phyloP scores from a whole-genome alignment of 495 filamentous ascomycete genomes.

The Glutinoglossum americanum region DNA sequence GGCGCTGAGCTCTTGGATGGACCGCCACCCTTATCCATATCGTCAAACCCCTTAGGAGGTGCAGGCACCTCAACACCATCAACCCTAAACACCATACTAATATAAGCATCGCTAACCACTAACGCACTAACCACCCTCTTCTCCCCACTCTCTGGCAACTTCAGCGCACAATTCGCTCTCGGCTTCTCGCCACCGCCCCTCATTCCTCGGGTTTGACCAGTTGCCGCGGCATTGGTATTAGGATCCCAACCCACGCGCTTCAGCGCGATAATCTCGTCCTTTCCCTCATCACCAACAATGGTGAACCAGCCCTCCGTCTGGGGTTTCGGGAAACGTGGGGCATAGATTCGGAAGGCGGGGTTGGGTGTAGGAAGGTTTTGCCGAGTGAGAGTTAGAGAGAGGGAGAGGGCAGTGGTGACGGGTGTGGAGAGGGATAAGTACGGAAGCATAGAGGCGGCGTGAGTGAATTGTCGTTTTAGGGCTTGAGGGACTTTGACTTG shows the following conservation, averaged over 20 bases:
- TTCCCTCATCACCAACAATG: constrained; percentile 38
- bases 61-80: constrained; percentile 32
- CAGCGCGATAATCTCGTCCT: constrained; percentile 61
- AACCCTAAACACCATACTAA: constrained; percentile 51
- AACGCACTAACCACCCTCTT: constrained; percentile 41
- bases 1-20: no score
- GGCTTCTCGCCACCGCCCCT: no score
- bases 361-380: constrained; percentile 32
- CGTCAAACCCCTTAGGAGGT: constrained; percentile 6
- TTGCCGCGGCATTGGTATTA: no score
- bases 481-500: constrained; percentile 12
- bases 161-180: constrained; percentile 28
- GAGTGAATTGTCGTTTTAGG: constrained; percentile 25
- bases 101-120: constrained; percentile 70
- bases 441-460: constrained; percentile 40
- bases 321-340: constrained; percentile 78
- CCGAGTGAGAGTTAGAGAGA: constrained; percentile 43
- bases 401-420: constrained; percentile 25
- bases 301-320: constrained; percentile 92
- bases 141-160: constrained; percentile 28
- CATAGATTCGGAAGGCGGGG: constrained; percentile 46
- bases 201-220: no score
- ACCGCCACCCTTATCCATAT: no score
- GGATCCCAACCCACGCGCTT: constrained; percentile 74
- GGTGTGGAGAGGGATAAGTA: constrained; percentile 40